phyloP scores from a whole-genome alignment of 1,284 basidiomycete genomes.

The Fereydounia khargensis region DNA sequence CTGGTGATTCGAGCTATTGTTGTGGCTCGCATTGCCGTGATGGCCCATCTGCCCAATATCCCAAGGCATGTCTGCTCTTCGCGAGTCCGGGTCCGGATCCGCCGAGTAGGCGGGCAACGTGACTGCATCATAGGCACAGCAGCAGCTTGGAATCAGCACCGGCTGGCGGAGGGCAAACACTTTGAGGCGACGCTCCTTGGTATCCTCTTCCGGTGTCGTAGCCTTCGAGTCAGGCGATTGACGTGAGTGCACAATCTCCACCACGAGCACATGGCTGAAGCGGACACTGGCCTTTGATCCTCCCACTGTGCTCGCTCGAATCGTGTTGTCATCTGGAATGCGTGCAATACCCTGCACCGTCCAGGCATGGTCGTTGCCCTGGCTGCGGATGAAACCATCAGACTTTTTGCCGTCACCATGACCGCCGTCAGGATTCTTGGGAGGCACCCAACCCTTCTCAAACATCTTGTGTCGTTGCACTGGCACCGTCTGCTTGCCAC shows the following conservation, averaged over 20 bases:
- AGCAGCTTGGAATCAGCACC: constrained; percentile 49
- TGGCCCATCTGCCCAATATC: constrained; percentile 13
- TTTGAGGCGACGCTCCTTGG: constrained; percentile 39
- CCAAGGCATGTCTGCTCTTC: constrained; percentile 38
- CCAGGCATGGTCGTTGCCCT: constrained; percentile 48
- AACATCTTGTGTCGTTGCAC: constrained; percentile 52
- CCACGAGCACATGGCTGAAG: constrained; percentile 50
- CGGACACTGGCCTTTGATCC: constrained; percentile 46
- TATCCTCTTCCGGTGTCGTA: constrained; percentile 19
- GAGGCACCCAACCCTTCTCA: constrained; percentile 52
- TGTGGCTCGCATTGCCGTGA: background rate
- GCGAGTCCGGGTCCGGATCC: constrained; percentile 13
- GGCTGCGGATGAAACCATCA: constrained; percentile 46
- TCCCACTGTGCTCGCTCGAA: constrained; percentile 46
- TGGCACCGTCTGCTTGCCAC: constrained; percentile 47
- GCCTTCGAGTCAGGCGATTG: constrained; percentile 13
- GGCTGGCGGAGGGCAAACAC: constrained; percentile 55
- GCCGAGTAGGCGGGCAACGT: constrained; percentile 49
- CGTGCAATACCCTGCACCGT: constrained; percentile 54
- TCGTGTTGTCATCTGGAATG: constrained; percentile 55
- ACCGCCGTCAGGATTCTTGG: constrained; percentile 40
- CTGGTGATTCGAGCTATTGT: background rate
- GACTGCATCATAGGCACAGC: constrained; percentile 55
- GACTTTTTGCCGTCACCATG: constrained; percentile 48
- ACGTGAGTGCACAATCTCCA: constrained; percentile 53